Evolutionary conservation across 192 early-diverging fungal genomes (phyloP), one percentile per base, ranked within the genome.

Genomic region (Coemansia sp.): DNA sequence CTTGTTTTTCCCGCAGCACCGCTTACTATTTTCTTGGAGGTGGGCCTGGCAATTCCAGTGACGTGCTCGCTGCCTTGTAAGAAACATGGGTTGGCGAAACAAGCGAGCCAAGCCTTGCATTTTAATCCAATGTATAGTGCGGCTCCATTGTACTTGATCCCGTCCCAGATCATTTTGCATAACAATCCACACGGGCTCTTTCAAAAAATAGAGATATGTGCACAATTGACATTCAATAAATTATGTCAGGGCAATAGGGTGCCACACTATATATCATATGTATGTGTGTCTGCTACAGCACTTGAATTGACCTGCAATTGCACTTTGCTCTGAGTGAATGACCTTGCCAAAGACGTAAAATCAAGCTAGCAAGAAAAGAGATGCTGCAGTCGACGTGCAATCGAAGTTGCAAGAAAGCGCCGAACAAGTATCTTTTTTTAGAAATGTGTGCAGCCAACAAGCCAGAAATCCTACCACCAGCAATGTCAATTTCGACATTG

Each of bases 31-130:
- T 26, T 54, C 13, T 54, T 54, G 13, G 44, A 12, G 10, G 9
- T 23, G 52, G 52, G 13, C 9, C 4, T 54, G 4, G 21, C 6
- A 21, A 23, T 54, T 54, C 8, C 9, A 54, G 7, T 23, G 8
- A 26, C 12, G 9, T 54, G 23, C 7, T 23, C 18, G 23, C 16
- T 50, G 52, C 26, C 26, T 26, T 54, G 52, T 54, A 32, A 54
- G 19, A 13, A 26, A 15, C 23, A 9, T 8, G 19, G 5, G 37
- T 39, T 9, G 38, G 16, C 38, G 37, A 39, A 39, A 38, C 38
- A 8, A 59, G 18, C 37, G 39, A 59, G 38, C 38, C 57, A 59
- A 59, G 57, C 57, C 57, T 12, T 41, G 57, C 57, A n/a, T 38
- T 6, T 23, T n/a, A 38, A 59, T 41, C 57, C 39, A n/a, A 5